Evolutionary conservation across 441 rosid species (phyloP).

Genomic region (Pelargonium cotyledonis): DNA sequence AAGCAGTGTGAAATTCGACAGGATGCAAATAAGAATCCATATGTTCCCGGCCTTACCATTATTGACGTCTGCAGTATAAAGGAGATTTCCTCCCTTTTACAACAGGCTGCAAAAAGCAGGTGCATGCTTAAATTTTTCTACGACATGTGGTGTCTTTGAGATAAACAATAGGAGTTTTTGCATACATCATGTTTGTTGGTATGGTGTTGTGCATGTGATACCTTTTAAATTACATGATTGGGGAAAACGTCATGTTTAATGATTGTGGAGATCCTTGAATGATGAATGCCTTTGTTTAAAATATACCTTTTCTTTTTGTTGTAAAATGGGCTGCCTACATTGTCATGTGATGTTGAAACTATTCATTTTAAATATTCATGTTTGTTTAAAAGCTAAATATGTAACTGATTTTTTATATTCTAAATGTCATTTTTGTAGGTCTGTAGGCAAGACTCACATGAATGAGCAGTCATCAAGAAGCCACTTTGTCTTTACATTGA

Average conservation of each 20-base stretch:
- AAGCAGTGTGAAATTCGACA: slow-evolving; percentile 82
- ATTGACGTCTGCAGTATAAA: slow-evolving; percentile 72
- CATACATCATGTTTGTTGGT: no score
- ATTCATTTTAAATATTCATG: no score
- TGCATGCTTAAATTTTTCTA: slow-evolving; percentile 17
- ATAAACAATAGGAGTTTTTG: background rate
- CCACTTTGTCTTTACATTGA: slow-evolving; percentile 86
- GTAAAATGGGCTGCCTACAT: background rate
- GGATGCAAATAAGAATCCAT: slow-evolving; percentile 69
- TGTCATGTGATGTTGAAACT: background rate
- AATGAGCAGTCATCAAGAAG: slow-evolving; percentile 97
- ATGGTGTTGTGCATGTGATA: no score
- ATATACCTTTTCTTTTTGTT: background rate
- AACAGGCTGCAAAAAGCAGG: slow-evolving; percentile 95
- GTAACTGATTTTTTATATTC: background rate
- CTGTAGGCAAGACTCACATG: slow-evolving; percentile 91
- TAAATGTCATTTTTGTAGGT: slow-evolving; percentile 35
- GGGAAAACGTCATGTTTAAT: no score
- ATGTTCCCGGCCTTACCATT: slow-evolving; percentile 74
- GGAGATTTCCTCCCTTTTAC: slow-evolving; percentile 68
- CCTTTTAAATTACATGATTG: background rate
- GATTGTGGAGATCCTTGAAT: no score
- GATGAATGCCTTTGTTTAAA: background rate
- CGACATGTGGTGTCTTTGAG: background rate
- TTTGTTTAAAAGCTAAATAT: background rate